These are phyloP conservation scores for Setaria italica DNA, from an alignment of 202 grass and related monocot species.

Conservation along the genomic window DNA sequence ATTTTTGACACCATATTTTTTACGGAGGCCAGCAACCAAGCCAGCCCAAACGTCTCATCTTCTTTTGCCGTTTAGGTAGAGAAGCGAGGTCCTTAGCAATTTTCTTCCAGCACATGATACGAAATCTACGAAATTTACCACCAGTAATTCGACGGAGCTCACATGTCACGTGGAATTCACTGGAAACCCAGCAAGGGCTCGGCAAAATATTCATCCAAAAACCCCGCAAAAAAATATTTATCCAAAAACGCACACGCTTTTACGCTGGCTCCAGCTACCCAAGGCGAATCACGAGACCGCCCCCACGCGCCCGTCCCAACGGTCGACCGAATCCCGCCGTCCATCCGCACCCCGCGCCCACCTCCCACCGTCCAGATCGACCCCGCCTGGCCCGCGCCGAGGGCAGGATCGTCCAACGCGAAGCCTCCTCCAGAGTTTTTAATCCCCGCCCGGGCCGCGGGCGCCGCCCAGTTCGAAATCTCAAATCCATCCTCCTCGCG, in stretches of 20 bases:
- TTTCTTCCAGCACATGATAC: not conserved
- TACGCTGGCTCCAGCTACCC: not conserved
- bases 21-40: too few species aligned
- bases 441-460: not conserved
- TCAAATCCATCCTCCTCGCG: not conserved
- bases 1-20: too few species aligned
- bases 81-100: too few species aligned
- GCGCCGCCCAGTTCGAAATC: constrained; percentile 49
- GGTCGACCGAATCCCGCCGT: constrained; percentile 37
- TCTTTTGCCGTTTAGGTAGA: too few species aligned
- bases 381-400: not conserved
- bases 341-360: not conserved
- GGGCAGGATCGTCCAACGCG: constrained; percentile 40
- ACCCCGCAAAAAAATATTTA: not conserved
- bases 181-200: not conserved
- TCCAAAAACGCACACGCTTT: not conserved
- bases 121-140: not conserved
- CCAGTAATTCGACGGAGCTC: not conserved
- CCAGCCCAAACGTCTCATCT: too few species aligned
- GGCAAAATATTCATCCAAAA: not conserved
- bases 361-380: not conserved
- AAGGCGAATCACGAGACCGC: not conserved
- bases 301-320: constrained; percentile 9
- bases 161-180: not conserved
- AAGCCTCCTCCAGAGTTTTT: constrained; percentile 8